Evolutionary conservation across 2,329 filamentous ascomycete genomes (phyloP), one percentile per base, ranked within the genome.

Genomic region (Thelonectria discophora): DNA sequence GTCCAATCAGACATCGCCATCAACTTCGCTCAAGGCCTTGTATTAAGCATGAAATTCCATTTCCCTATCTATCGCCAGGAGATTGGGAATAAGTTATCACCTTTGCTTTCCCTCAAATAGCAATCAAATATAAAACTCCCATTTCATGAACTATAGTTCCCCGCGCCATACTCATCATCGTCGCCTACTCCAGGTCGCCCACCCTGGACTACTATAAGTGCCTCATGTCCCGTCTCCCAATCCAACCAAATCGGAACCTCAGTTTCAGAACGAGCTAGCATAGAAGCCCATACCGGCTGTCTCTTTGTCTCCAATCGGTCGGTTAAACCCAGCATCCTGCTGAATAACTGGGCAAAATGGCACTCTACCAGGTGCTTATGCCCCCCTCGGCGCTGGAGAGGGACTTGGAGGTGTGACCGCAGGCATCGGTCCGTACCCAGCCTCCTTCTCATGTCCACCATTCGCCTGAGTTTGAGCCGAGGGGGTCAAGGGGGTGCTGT

Each of bases 1-100:
- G 70, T 55, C 74, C 73, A 75, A 75, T 74, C 17, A 58, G 15
- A 1, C 27, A 40, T 9, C 21, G 21, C 34, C 48, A 17, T 4
- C 3, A 8, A 3, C 12, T 18, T 40, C 40, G 7, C 17, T 43
- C 40, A 7, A 43, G 18, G 15, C 40, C 21, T 24, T 3, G 21
- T 6, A 24, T 24, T 6, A 24, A 24, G 21, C 21, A 24, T 34
- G 32, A 34, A 34, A 34, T 34, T 34, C 10, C 32, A 34, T 13
- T 34, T 4, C 32, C 32, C 11, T 34, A 10, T 7, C 7, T 37
- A 37, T 37, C 15, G 34, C 11, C 10, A 7, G 15, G 34, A 3
- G 11, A 37, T 13, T 15, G 11, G 3, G 32, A 11, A 34, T 5
- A 9, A 11, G 12, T 32, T n/a, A 7, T 15, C 34, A 15, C 7